Base-by-base conservation (phyloP, 2,329 filamentous ascomycete species). In the Dendryphion nanum region DNA sequence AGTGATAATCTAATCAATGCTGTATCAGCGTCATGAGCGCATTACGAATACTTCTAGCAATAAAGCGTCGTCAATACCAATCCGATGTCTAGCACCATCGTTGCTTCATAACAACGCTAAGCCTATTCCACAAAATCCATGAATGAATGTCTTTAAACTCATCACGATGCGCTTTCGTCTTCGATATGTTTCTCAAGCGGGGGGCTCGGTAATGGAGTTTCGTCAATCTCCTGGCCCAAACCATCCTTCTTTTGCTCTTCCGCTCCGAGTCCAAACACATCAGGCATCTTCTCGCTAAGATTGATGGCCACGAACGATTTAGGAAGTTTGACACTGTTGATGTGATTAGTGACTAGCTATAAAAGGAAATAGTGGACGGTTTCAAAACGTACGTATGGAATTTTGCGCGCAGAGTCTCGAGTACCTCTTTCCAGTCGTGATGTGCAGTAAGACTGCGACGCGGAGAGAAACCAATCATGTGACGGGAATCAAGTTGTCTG, bases 401-500 rank as follows among this genome's bases (percentile, higher is more conserved):
- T 58, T 95, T 97, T 34, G 87, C 91, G 50, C 90, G 82, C 47
- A 98, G 72, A 2, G 90, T 97, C 69, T 95, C 90, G 51, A 98
- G 87, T n/a, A 98, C 87, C 55, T 91, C 81, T 68, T 94, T 91
- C 91, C 93, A 98, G 65, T 98, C 88, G 24, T 83, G 82, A 68
- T 98, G 94, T 3, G 87, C 80, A 3, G 91, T 97, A 55, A 98
- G 71, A 60, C 88, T 94, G 45, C 93, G 78, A 47, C 90, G 77
- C n/a, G 89, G 89, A 5, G 91, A 89, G 62, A 87, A 95, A 28
- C 91, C 90, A 55, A 98, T 98, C 65, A 89, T 94, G 65, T 98
- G 93, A 55, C 93, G 88, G 54, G 87, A 93, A 66, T 98, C 93
- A 18, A 98, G 81, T 71, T 95, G 89, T 5, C 63, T 67, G 24